Evolutionary conservation across 2,329 filamentous ascomycete species (phyloP), one percentile per base, ranked within the genome.

Genomic region (Ophiostoma perfectum): DNA sequence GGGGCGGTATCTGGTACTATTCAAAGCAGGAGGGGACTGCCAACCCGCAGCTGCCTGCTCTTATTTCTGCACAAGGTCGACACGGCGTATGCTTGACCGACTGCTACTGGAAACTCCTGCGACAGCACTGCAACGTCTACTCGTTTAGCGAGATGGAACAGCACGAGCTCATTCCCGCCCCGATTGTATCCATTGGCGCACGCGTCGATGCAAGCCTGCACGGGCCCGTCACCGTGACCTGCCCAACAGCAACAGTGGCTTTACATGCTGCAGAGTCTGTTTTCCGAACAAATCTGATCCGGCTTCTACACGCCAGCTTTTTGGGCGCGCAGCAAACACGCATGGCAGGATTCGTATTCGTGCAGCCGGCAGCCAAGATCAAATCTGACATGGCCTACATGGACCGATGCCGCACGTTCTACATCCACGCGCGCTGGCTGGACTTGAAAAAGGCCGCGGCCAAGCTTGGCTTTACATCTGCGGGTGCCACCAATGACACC

Each of bases 1-100:
- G n/a, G 60, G 60, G 60, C 27, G 60, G 60, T n/a, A 41, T 63
- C 4, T 63, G 60, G 60, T 63, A 63, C 60, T 63, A 63, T n/a
- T 63, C 60, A 5, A 9, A n/a, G 60, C 36, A 41, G 12, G 27
- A 63, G 8, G 3, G 11, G 6, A 63, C 16, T 41, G 60, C 60
- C 60, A 63, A 63, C 27, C 60, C 27, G 27, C 36, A 41, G 60
- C 60, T 63, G 9, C 60, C 36, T 7, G 60, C 27, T 41, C 60
- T 63, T 12, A 63, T 63, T n/a, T 63, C 36, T 39, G 60, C 60
- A 14, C 60, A 63, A 42, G 36, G 16, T 36, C 27, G 60, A n/a
- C 60, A 12, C 36, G 60, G 60, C 60, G 60, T 63, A 63, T 5
- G 38, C 60, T 41, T 41, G 60, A 41, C 60, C 42, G 60, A 63